phyloP scores from a whole-genome alignment of 2,329 filamentous ascomycete species.

The Dendrostoma leiphaemia region DNA sequence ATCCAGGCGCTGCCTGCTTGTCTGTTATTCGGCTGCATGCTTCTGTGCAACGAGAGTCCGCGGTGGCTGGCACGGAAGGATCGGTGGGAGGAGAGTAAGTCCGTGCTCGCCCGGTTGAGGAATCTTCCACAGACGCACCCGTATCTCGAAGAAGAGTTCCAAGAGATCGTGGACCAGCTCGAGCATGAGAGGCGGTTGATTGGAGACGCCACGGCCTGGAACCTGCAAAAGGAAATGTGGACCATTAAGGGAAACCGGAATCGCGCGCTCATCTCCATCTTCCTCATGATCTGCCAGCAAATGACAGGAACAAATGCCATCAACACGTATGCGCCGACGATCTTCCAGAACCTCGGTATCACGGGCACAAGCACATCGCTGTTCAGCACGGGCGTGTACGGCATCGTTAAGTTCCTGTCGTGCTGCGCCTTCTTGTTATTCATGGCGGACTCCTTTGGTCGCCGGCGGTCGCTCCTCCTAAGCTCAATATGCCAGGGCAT shows the following conservation, averaged over 20 bases:
- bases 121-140: slow-evolving; percentile 50
- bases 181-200: slow-evolving; percentile 59
- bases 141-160: slow-evolving; percentile 58
- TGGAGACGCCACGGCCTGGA: slow-evolving; percentile 51
- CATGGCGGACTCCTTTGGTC: slow-evolving; percentile 36
- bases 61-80: slow-evolving; percentile 64
- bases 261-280: slow-evolving; percentile 60
- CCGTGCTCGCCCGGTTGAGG: slow-evolving; percentile 54
- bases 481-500: slow-evolving; percentile 54
- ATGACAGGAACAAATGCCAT: slow-evolving; percentile 25
- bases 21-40: slow-evolving; percentile 58
- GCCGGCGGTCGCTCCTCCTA: neutral
- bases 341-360: slow-evolving; percentile 33
- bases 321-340: slow-evolving; percentile 33
- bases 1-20: slow-evolving; percentile 63
- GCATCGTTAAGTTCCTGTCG: slow-evolving; percentile 58
- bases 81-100: slow-evolving; percentile 60
- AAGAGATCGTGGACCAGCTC: slow-evolving; percentile 61
- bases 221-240: slow-evolving; percentile 64
- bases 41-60: slow-evolving; percentile 62
- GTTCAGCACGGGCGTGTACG: slow-evolving; percentile 62
- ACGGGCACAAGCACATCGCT: slow-evolving; percentile 49
- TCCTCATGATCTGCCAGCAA: slow-evolving; percentile 35
- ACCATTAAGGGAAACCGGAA: slow-evolving; percentile 60
- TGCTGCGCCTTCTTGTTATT: slow-evolving; percentile 59